Evolutionary conservation across 306 rosid genomes (phyloP).

Genomic region (Ochetophila trinervis): DNA sequence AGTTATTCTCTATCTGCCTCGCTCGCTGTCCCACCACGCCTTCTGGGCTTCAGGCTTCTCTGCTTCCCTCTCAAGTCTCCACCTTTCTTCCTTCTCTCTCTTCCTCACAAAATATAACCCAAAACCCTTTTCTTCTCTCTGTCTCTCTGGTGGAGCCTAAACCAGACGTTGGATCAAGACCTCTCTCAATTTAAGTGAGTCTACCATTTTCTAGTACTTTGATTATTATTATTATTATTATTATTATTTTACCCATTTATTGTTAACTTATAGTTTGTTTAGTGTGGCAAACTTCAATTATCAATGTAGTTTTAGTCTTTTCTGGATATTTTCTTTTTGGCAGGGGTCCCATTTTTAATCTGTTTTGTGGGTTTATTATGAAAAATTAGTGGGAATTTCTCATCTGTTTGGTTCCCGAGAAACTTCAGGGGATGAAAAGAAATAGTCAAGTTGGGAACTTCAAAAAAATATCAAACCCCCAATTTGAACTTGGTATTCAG

Average conservation of each 20-base stretch:
- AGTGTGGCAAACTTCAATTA: too few species aligned
- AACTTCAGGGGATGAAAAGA: background rate
- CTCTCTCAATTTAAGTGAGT: conserved; percentile 15
- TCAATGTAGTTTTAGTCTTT: too few species aligned
- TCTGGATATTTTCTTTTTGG: too few species aligned
- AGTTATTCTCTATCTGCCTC: too few species aligned
- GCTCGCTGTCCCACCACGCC: too few species aligned
- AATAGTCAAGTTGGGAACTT: background rate
- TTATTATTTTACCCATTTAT: too few species aligned
- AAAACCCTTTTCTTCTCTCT: background rate
- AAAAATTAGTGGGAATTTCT: background rate
- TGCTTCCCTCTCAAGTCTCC: background rate
- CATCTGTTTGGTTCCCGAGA: conserved; percentile 11
- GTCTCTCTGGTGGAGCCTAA: background rate
- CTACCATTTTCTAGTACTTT: background rate
- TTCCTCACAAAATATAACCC: background rate
- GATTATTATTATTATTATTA: background rate
- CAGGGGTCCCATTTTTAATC: background rate
- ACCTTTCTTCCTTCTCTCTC: background rate
- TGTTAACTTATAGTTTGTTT: too few species aligned
- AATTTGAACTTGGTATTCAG: background rate
- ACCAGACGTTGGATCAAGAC: conserved; percentile 5
- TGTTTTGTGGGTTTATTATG: background rate
- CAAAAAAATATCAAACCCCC: conserved; percentile 1
- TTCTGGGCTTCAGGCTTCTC: too few species aligned